phyloP scores from a whole-genome alignment of 164 flowering plant species.

The Dillenia turbinata region DNA sequence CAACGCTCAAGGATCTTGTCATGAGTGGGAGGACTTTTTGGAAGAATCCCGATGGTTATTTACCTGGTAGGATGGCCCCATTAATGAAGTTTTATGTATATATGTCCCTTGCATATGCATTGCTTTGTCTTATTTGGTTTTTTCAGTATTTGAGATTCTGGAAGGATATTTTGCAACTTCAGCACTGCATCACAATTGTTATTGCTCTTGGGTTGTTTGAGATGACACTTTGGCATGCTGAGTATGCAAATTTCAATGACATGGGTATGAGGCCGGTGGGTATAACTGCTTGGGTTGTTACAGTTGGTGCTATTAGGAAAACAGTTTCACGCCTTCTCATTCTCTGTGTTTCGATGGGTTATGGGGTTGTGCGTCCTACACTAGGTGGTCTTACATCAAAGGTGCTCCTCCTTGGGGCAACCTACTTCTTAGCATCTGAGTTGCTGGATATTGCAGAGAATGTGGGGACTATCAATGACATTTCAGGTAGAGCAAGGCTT shows the following conservation, averaged over 20 bases:
- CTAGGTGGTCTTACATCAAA: slow-evolving; percentile 95
- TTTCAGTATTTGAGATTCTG: slow-evolving; percentile 71
- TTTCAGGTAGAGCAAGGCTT: slow-evolving; percentile 88
- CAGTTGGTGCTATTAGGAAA: slow-evolving; percentile 83
- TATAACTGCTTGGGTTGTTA: slow-evolving; percentile 87
- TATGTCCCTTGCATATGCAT: slow-evolving; percentile 65
- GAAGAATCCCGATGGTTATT: slow-evolving; percentile 89
- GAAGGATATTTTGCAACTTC: slow-evolving; percentile 80
- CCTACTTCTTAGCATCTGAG: slow-evolving; percentile 85
- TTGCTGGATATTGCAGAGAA: slow-evolving; percentile 80
- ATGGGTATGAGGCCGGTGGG: slow-evolving; percentile 78
- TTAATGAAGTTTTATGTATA: slow-evolving; percentile 67
- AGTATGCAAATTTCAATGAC: slow-evolving; percentile 63
- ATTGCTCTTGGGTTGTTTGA: slow-evolving; percentile 82
- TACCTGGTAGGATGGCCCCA: slow-evolving; percentile 96
- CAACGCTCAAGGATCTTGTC: slow-evolving; percentile 61
- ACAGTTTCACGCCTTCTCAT: slow-evolving; percentile 83
- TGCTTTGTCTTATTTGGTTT: slow-evolving; percentile 67
- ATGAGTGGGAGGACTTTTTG: slow-evolving; percentile 85
- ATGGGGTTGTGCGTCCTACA: slow-evolving; percentile 93
- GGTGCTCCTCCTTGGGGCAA: slow-evolving; percentile 79
- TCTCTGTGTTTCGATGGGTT: slow-evolving; percentile 87
- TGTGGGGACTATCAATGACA: slow-evolving; percentile 86
- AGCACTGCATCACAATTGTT: slow-evolving; percentile 74
- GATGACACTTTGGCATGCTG: slow-evolving; percentile 88